A percentile compares a stretch with the other conserved stretches of the same genome.
These are phyloP conservation scores for Artemisia annua DNA, from an alignment of 129 eudicot genomes.

Conservation along the genomic window DNA sequence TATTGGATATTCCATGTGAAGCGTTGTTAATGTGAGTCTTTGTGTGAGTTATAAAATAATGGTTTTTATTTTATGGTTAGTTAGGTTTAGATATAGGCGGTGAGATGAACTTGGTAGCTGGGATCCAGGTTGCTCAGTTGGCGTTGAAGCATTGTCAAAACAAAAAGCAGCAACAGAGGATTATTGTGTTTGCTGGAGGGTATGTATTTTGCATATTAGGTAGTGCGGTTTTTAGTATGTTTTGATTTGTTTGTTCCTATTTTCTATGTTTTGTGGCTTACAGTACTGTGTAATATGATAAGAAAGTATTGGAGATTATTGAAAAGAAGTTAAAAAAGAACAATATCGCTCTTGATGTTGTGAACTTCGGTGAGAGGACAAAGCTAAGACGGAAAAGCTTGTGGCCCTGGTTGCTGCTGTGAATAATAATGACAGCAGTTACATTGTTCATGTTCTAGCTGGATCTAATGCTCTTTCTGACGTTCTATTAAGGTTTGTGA, in stretches of 20 bases:
- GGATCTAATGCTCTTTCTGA: conserved; percentile 61
- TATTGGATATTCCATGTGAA: neutral
- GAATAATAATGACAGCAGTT: conserved; percentile 67
- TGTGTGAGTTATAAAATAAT: conserved; percentile 2
- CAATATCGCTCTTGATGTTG: conserved; percentile 71
- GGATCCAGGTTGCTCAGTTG: neutral
- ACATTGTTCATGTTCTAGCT: conserved; percentile 59
- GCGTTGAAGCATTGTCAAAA: neutral
- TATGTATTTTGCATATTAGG: neutral
- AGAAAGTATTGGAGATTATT: neutral
- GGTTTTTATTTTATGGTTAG: conserved; percentile 9
- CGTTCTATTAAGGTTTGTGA: conserved; percentile 32
- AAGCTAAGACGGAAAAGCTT: conserved; percentile 57
- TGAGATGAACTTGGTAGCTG: conserved; percentile 64
- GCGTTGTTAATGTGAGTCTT: neutral
- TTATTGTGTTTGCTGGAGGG: neutral
- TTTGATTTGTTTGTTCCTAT: neutral
- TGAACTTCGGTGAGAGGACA: conserved; percentile 74
- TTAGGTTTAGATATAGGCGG: conserved; percentile 89
- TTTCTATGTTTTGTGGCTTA: neutral
- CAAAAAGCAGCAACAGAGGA: neutral
- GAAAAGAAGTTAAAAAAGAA: conserved; percentile 30
- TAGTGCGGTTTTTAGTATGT: neutral
- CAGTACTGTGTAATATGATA: neutral
- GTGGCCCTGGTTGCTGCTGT: conserved; percentile 68